Evolutionary conservation across 2,329 filamentous ascomycete species (phyloP).

Genomic region (Beauveria sp.): DNA sequence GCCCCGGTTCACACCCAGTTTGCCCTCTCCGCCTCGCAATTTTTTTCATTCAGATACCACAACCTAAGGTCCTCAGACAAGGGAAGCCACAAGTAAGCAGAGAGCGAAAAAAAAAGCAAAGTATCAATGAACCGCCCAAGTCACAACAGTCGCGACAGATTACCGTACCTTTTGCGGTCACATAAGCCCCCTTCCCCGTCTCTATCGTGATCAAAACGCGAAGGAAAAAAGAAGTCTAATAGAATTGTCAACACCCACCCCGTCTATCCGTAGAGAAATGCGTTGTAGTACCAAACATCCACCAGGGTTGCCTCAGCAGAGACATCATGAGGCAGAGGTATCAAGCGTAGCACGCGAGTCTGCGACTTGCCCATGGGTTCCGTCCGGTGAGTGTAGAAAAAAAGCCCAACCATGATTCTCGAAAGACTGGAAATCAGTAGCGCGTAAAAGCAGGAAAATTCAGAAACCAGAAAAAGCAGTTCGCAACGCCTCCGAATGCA

Average conservation of each 20-base stretch:
- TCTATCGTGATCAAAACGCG: slow-evolving; percentile 19
- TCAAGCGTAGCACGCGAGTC: slow-evolving; percentile 6
- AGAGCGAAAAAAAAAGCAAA: slow-evolving; percentile 6
- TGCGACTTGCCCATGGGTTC: slow-evolving; percentile 12
- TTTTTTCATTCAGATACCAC: neutral
- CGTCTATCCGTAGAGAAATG: slow-evolving; percentile 19
- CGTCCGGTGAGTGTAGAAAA: slow-evolving; percentile 14
- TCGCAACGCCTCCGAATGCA: slow-evolving; percentile 33
- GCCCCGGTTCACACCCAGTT: neutral
- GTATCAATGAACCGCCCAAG: slow-evolving; percentile 7
- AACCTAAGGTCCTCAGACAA: neutral
- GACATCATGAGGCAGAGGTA: neutral
- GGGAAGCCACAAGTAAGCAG: slow-evolving; percentile 6
- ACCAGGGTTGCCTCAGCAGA: slow-evolving; percentile 2
- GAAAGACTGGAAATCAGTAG: slow-evolving; percentile 16
- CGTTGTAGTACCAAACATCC: slow-evolving; percentile 13
- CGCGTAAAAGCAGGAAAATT: slow-evolving; percentile 20
- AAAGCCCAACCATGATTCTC: slow-evolving; percentile 12
- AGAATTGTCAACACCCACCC: slow-evolving; percentile 21
- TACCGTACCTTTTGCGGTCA: slow-evolving; percentile 10
- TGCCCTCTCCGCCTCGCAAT: neutral
- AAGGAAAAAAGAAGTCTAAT: slow-evolving; percentile 19
- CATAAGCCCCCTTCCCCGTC: slow-evolving; percentile 10
- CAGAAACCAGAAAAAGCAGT: slow-evolving; percentile 16
- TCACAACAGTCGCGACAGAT: slow-evolving; percentile 4